phyloP scores from a whole-genome alignment of 2,329 filamentous ascomycete species.

The Plectosphaerella cucumerina region DNA sequence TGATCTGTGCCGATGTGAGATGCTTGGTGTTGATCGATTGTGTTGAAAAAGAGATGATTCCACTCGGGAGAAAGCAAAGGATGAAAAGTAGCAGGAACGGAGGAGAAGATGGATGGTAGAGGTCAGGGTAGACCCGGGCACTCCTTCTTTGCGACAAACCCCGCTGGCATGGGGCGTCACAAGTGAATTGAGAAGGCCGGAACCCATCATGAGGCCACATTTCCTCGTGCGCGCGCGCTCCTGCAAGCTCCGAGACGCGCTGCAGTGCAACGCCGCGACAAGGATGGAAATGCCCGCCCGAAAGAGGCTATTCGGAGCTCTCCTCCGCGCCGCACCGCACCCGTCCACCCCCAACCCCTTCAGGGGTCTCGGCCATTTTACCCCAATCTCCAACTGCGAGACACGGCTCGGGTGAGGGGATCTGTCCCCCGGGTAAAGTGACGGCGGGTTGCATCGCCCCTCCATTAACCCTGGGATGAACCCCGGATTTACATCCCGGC shows the following conservation, averaged over 20 bases:
- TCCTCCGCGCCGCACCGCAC: conserved; percentile 1
- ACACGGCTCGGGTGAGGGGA: too few relatives aligned
- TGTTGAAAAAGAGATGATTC: background rate
- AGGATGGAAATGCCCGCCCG: background rate
- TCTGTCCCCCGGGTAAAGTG: background rate
- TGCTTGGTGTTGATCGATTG: background rate
- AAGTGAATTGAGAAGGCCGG: too few relatives aligned
- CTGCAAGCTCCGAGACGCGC: too few relatives aligned
- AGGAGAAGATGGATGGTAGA: too few relatives aligned
- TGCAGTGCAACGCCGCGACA: too few relatives aligned
- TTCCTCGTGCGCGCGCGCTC: background rate
- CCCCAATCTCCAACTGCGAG: background rate
- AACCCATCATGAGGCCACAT: background rate
- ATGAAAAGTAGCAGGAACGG: background rate
- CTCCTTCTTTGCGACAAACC: too few relatives aligned
- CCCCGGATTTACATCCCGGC: background rate
- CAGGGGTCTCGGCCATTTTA: background rate
- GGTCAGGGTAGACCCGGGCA: too few relatives aligned
- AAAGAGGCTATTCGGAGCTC: conserved; percentile 3
- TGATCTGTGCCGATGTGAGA: background rate
- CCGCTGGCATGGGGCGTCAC: too few relatives aligned
- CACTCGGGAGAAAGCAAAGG: background rate
- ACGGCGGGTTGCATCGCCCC: background rate
- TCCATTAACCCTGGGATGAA: too few relatives aligned
- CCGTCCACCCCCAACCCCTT: background rate